Evolutionary conservation across 495 filamentous ascomycete species (phyloP).

Genomic region (Podospora appendiculata): DNA sequence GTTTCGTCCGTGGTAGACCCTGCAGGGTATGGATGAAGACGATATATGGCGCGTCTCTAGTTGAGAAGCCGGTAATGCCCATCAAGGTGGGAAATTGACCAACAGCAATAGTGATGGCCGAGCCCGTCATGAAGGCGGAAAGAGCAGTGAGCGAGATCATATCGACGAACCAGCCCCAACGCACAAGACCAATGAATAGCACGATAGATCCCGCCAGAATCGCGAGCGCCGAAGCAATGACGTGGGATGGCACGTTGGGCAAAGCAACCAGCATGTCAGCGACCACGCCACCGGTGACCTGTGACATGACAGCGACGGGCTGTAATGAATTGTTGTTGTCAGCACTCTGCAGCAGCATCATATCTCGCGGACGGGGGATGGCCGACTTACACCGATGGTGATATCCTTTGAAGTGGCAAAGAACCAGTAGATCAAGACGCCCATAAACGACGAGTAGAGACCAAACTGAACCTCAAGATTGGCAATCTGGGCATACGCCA

Average conservation of each 20-base stretch:
- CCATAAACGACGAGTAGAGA: conserved; percentile 97
- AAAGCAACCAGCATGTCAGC: conserved; percentile 43
- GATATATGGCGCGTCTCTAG: conserved; percentile 69
- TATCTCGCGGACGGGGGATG: not conserved
- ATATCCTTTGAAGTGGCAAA: conserved; percentile 99
- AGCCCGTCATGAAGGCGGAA: conserved; percentile 96
- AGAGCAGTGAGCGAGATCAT: conserved; percentile 90
- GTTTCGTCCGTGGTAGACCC: conserved; percentile 53
- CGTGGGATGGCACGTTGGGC: conserved; percentile 50
- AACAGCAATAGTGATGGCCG: conserved; percentile 80
- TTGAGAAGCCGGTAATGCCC: conserved; percentile 72
- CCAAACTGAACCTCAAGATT: conserved; percentile 72
- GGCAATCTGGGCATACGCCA: conserved; percentile 92
- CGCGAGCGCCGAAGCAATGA: conserved; percentile 73
- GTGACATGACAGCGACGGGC: conserved; percentile 96
- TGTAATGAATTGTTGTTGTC: conserved; percentile 18
- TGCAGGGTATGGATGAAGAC: conserved; percentile 86
- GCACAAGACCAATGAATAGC: conserved; percentile 66
- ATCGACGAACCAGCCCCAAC: conserved; percentile 89
- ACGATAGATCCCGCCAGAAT: conserved; percentile 80
- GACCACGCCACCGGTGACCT: conserved; percentile 76
- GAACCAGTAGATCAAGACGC: conserved; percentile 94
- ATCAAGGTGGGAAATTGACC: conserved; percentile 86
- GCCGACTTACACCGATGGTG: conserved; percentile 79
- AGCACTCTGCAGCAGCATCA: conserved; percentile 1